Percentiles rank a stretch among this genome's conserved stretches.
Evolutionary conservation across 2,329 filamentous ascomycete species (phyloP).

Genomic region (Diaporthe sp.): DNA sequence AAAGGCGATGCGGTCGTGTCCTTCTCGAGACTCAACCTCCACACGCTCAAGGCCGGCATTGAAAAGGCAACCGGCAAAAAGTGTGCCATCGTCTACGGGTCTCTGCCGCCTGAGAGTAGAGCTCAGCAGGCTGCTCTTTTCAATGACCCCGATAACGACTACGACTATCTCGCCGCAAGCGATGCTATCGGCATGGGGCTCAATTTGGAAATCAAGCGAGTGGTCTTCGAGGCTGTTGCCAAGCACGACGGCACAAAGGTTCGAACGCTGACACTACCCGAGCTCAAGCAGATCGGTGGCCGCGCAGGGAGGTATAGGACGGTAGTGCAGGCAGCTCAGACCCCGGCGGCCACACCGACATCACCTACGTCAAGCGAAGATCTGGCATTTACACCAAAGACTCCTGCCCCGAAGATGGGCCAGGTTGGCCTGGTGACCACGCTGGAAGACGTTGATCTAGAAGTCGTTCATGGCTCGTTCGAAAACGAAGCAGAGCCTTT

Average conservation of each 20-base stretch:
- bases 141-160: constrained; percentile 95
- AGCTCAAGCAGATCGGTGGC: constrained; percentile 95
- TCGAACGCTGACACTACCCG: constrained; percentile 75
- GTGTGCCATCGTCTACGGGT: constrained; percentile 94
- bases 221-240: constrained; percentile 84
- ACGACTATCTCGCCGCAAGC: constrained; percentile 93
- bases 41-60: constrained; percentile 83
- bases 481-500: constrained; percentile 74
- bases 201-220: constrained; percentile 90
- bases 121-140: constrained; percentile 93
- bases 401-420: constrained; percentile 39
- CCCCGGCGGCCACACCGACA: constrained; percentile 32
- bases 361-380: not conserved
- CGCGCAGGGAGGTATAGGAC: constrained; percentile 89
- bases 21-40: constrained; percentile 87
- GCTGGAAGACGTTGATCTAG: constrained; percentile 79
- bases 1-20: constrained; percentile 94
- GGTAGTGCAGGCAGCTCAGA: constrained; percentile 68
- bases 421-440: constrained; percentile 82
- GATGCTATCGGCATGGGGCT: constrained; percentile 98
- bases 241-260: constrained; percentile 78
- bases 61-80: constrained; percentile 82
- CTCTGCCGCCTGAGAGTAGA: constrained; percentile 90
- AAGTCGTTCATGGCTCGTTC: constrained; percentile 74
- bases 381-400: constrained; percentile 4